Base-by-base conservation (phyloP, 331 rosid species). In the Quercus lobata region DNA sequence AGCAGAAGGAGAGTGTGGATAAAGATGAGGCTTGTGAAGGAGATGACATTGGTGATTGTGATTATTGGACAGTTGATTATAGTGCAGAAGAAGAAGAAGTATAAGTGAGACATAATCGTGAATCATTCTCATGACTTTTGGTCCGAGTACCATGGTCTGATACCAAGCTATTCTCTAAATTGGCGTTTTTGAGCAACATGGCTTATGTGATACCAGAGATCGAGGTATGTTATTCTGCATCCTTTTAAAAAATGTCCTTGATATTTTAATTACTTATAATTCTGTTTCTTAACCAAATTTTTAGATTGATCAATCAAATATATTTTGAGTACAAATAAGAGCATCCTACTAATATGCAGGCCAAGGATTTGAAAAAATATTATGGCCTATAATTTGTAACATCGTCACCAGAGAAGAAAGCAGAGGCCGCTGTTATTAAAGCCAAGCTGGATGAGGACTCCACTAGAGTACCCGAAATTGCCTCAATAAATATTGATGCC, bases 181-280 rank as follows among this genome's bases (percentile, higher is more conserved):
- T 93, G 7, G 93, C 98, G 70, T 91, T 91, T 79, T 86, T 96
- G 12, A 76, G 97, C 85, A 93, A 96, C 91, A 88, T 91, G 91
- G 98, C 99, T n/a, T 96, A 93, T 71, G 94, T 81, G 63, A 91
- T 96, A 62, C 94, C 90, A 65, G 83, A 90, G 61, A 90, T 93
- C 73, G 87, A 88, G 96, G 97, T 94, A 83, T 44, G 61, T 3
- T 21, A 56, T 68, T 62, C 8, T 56, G 4, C 22, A 46, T 30
- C 35, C 10, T 3, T 5, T 72, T n/a, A 44, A 21, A n/a, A 14
- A 10, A 16, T 16, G 29, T 63, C 46, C 21, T 65, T 7, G 35
- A 15, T 63, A 11, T 29, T 60, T 60, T 58, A 58, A 8, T 58
- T 22, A 21, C 22, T 7, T n/a, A 22, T 58, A 8, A 58, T 1